A percentile compares a stretch with the other conserved stretches of the same genome.
These are phyloP conservation scores for Lasiosphaeria hispida DNA, from an alignment of 495 filamentous ascomycete species.

Conservation along the genomic window DNA sequence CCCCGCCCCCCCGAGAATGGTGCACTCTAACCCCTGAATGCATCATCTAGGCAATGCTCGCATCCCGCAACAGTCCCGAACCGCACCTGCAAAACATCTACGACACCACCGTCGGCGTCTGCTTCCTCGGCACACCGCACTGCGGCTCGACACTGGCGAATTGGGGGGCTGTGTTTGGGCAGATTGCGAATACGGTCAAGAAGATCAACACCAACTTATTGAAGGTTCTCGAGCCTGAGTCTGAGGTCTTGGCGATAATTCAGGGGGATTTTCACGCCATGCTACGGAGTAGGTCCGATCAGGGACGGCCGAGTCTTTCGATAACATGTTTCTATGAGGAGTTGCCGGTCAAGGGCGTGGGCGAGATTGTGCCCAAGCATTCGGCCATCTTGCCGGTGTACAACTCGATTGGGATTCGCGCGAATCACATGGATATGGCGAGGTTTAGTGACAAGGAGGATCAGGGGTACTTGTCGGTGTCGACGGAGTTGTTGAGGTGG, in stretches of 20 bases:
- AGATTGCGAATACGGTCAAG: constrained; percentile 4
- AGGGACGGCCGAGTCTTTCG: not conserved
- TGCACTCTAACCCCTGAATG: constrained; percentile 1
- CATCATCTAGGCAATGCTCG: constrained; percentile 4
- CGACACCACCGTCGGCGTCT: constrained; percentile 2
- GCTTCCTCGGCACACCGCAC: constrained; percentile 4
- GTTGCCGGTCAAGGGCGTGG: constrained; percentile 6
- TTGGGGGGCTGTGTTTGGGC: constrained; percentile 6
- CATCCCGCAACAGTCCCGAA: constrained; percentile 5
- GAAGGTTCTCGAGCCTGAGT: constrained; percentile 1
- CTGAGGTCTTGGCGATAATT: constrained; percentile 9
- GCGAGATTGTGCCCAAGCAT: constrained; percentile 3
- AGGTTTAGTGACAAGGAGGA: constrained; percentile 1
- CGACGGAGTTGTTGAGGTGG: not conserved
- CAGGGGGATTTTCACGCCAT: not conserved
- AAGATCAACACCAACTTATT: constrained; percentile 5
- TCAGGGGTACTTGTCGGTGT: not conserved
- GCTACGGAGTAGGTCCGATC: not conserved
- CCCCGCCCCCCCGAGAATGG: not conserved
- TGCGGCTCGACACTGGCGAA: constrained; percentile 7
- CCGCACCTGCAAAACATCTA: constrained; percentile 2
- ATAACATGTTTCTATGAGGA: constrained; percentile 5
- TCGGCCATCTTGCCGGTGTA: constrained; percentile 1
- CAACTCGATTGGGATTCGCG: constrained; percentile 3
- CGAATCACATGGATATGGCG: constrained; percentile 8